phyloP scores from a whole-genome alignment of 2,329 filamentous ascomycete genomes.

The Fusarium buxicola region DNA sequence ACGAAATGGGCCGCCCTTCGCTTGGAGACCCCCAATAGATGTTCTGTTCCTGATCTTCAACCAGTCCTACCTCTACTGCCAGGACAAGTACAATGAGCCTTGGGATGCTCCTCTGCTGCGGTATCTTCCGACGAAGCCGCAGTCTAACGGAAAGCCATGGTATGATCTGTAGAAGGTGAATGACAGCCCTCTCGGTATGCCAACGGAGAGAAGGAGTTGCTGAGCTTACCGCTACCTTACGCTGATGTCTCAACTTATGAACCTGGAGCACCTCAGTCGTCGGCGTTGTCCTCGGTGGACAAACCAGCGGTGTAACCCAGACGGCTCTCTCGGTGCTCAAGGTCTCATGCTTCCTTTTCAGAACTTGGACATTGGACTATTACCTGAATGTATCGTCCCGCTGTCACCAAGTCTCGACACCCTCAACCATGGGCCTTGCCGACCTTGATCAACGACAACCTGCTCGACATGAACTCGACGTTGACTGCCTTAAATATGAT shows the following conservation, averaged over 20 bases:
- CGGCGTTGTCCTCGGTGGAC: slow-evolving; percentile 7
- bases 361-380: slow-evolving; percentile 3
- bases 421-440: slow-evolving; percentile 4
- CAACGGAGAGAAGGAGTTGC: neutral
- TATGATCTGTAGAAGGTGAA: neutral
- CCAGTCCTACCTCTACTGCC: slow-evolving; percentile 22
- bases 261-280: slow-evolving; percentile 5
- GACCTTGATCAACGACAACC: neutral
- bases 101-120: slow-evolving; percentile 7
- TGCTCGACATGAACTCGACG: neutral
- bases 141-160: neutral
- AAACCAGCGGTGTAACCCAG: neutral
- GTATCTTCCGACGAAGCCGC: neutral
- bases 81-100: slow-evolving; percentile 1
- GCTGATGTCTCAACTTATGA: slow-evolving; percentile 18
- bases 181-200: neutral
- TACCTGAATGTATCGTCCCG: neutral
- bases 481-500: neutral
- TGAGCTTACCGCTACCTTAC: slow-evolving; percentile 8
- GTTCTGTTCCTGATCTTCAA: slow-evolving; percentile 1
- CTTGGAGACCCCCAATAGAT: neutral
- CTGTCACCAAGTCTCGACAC: slow-evolving; percentile 9
- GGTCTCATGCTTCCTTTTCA: slow-evolving; percentile 6
- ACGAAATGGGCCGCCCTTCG: neutral
- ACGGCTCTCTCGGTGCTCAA: neutral